A percentile compares a stretch with the other conserved stretches of the same genome.
phyloP scores from a whole-genome alignment of 345 rosid genomes.

The Eutrema japonicum region DNA sequence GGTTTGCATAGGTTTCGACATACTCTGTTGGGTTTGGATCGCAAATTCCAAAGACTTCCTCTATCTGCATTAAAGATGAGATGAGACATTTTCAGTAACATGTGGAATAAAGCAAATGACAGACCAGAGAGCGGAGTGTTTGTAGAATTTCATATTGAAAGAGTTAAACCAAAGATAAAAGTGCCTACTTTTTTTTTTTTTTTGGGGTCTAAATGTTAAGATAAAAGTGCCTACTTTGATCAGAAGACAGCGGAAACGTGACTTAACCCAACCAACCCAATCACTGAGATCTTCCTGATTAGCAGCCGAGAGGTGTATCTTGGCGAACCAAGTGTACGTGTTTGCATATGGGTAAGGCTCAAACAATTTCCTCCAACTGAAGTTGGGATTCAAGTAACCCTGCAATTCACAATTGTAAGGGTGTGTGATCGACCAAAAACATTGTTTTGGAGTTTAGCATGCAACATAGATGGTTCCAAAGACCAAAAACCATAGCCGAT shows the following conservation, averaged over 20 bases:
- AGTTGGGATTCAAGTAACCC: conserved; percentile 50
- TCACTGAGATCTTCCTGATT: conserved; percentile 53
- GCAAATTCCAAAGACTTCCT: conserved; percentile 53
- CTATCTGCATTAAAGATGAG: conserved; percentile 49
- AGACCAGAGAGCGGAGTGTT: not conserved
- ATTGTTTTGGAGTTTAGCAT: not conserved
- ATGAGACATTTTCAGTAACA: not conserved
- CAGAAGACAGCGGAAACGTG: conserved; percentile 59
- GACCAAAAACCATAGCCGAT: not conserved
- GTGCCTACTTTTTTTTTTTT: conserved; percentile 55
- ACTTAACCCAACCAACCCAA: conserved; percentile 74
- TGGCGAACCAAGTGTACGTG: conserved; percentile 54
- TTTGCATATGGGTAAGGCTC: conserved; percentile 57
- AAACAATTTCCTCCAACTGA: conserved; percentile 51
- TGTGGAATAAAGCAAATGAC: not conserved
- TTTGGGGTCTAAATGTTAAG: too few relatives aligned
- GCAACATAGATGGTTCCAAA: not conserved
- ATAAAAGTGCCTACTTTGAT: conserved; percentile 47
- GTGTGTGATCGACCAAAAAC: not conserved
- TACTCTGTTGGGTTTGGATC: conserved; percentile 66
- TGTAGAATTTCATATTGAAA: not conserved
- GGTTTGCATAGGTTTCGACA: conserved; percentile 39
- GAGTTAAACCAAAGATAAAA: not conserved
- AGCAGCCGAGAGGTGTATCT: conserved; percentile 54
- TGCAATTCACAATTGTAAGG: conserved; percentile 24